Evolutionary conservation across 2,329 filamentous ascomycete species (phyloP).

Genomic region (Thelonectria blattea): DNA sequence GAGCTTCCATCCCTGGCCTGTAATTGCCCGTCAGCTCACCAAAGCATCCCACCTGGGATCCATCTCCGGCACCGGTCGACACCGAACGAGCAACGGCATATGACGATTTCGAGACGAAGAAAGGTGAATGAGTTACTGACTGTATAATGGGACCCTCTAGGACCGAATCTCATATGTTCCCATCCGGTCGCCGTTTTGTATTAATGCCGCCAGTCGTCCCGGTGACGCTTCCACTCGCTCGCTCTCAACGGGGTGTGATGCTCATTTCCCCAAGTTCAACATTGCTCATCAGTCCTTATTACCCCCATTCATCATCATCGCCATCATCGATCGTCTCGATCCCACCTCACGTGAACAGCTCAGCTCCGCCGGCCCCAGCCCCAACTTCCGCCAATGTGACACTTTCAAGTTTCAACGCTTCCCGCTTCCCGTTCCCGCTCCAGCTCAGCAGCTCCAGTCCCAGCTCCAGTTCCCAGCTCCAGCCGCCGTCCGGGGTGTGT

Average conservation of each 20-base stretch:
- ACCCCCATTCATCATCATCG: no score
- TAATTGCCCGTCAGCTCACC: constrained; percentile 32
- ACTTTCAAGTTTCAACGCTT: no score
- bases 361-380: no score
- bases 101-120: constrained; percentile 13
- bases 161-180: constrained; percentile 2
- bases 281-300: background rate
- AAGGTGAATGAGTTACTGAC: background rate
- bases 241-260: no score
- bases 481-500: constrained; percentile 18
- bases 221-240: constrained; percentile 2
- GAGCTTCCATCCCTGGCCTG: constrained; percentile 30
- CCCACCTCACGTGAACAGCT: no score
- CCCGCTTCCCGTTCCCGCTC: no score
- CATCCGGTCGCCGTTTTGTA: background rate
- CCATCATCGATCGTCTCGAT: no score
- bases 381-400: no score
- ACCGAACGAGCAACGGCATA: constrained; percentile 24
- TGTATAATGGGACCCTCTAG: constrained; percentile 4
- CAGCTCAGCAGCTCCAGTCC: background rate
- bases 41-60: constrained; percentile 36
- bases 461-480: constrained; percentile 12
- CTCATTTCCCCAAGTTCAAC: background rate
- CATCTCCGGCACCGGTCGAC: constrained; percentile 28
- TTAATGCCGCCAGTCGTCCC: constrained; percentile 17